Conservation (phyloP, 176 grass and related monocot genomes). For the Aegilops speltoides region DNA sequence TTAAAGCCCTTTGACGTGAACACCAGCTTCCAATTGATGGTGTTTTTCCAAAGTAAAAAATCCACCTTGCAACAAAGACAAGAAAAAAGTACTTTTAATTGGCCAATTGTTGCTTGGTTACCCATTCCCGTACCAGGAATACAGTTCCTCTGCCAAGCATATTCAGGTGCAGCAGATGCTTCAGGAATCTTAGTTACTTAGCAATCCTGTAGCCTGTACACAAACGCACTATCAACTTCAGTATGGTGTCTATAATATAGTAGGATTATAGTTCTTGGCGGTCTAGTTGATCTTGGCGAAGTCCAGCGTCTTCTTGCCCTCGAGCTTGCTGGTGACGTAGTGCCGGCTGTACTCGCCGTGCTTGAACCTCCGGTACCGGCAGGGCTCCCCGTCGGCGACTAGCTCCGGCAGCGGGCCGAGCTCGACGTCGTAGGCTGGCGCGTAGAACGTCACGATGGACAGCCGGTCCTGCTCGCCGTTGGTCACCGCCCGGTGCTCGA, state of each 20-base stretch:
- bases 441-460: constrained; percentile 84
- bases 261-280: not conserved
- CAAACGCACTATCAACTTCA: not conserved
- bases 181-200: not conserved
- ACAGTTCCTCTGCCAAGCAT: not conserved
- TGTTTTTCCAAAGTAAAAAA: not conserved
- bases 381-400: constrained; percentile 37
- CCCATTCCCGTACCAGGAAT: not conserved
- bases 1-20: constrained; percentile 18
- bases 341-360: constrained; percentile 89
- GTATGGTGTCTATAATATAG: not conserved
- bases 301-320: constrained; percentile 92
- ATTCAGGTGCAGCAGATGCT: not conserved
- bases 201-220: not conserved
- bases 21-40: not conserved
- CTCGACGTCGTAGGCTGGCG: constrained; percentile 80
- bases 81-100: not conserved
- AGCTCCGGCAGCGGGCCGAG: constrained; percentile 76
- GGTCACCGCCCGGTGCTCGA: constrained; percentile 81
- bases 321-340: constrained; percentile 76
- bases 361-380: constrained; percentile 72
- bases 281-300: constrained; percentile 61
- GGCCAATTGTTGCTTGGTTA: not conserved
- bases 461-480: constrained; percentile 44
- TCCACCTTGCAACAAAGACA: too few relatives aligned